phyloP scores from a whole-genome alignment of 192 early-diverging fungal species.

The Rhizophagus prolifer region DNA sequence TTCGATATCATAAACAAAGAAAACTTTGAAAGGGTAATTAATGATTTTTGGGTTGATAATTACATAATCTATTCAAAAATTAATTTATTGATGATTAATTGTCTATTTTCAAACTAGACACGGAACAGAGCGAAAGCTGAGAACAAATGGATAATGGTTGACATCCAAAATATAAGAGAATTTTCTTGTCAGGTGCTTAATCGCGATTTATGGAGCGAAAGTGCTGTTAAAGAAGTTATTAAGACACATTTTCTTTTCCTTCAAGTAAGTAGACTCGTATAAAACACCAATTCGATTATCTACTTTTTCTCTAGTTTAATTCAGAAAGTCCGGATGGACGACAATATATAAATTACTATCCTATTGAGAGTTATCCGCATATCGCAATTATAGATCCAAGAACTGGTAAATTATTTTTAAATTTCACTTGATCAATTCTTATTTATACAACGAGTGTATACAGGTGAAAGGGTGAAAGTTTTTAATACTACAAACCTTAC shows the following conservation, averaged over 20 bases:
- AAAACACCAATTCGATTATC: neutral
- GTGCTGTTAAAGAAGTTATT: conserved; percentile 73
- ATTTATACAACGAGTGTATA: neutral
- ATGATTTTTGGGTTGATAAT: no score
- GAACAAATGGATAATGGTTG: conserved; percentile 83
- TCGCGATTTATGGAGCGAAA: conserved; percentile 91
- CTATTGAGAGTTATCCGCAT: conserved; percentile 72
- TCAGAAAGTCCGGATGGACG: conserved; percentile 67
- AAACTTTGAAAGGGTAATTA: conserved; percentile 61
- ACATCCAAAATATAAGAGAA: conserved; percentile 80
- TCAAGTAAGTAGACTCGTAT: conserved; percentile 51
- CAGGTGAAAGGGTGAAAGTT: conserved; percentile 76
- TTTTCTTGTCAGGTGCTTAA: conserved; percentile 89
- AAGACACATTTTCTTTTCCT: conserved; percentile 82
- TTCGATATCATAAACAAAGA: conserved; percentile 83
- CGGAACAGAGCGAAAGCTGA: conserved; percentile 57
- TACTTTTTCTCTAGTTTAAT: conserved; percentile 19
- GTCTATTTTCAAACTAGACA: conserved; percentile 45
- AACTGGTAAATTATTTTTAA: conserved; percentile 57
- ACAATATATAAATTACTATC: conserved; percentile 73
- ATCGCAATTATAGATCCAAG: conserved; percentile 85
- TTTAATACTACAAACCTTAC: conserved; percentile 56
- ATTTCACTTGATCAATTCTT: neutral
- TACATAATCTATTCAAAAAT: conserved; percentile 1
- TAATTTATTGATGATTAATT: neutral